Percentiles rank a stretch among this genome's conserved stretches.
These are phyloP conservation scores for Boechera stricta DNA, from an alignment of 345 rosid species.

Conservation along the genomic window DNA sequence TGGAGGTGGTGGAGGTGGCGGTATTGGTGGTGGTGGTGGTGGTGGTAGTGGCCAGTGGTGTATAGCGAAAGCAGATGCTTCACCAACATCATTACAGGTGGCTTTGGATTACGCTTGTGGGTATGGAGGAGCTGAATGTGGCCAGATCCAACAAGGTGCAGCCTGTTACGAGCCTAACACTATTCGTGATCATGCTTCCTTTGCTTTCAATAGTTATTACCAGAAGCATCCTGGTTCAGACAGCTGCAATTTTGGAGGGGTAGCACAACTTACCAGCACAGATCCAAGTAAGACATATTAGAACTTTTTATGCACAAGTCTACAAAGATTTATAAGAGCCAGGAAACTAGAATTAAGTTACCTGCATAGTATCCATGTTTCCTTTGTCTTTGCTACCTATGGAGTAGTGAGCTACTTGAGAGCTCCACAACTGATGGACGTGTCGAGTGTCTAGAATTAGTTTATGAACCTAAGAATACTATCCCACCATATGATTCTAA, in stretches of 20 bases:
- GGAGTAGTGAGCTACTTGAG: constrained; percentile 1
- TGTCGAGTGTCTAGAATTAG: constrained; percentile 11
- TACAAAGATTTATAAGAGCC: constrained; percentile 10
- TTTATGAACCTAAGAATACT: constrained; percentile 12
- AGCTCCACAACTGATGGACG: constrained; percentile 17
- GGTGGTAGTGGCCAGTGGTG: constrained; percentile 68
- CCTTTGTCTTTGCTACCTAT: constrained; percentile 16
- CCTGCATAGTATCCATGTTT: constrained; percentile 12
- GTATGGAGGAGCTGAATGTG: constrained; percentile 93
- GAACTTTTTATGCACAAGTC: background rate
- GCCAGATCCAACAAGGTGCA: constrained; percentile 70
- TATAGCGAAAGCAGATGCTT: constrained; percentile 72
- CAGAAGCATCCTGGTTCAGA: constrained; percentile 89
- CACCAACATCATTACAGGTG: constrained; percentile 84
- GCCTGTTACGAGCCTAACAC: constrained; percentile 82
- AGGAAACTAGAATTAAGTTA: constrained; percentile 12
- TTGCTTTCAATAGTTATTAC: constrained; percentile 92
- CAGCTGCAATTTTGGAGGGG: constrained; percentile 91
- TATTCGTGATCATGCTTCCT: constrained; percentile 82
- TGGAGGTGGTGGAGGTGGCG: constrained; percentile 11
- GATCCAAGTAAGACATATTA: constrained; percentile 82
- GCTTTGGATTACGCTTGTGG: constrained; percentile 98
- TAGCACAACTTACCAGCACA: constrained; percentile 79
- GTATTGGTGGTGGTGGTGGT: constrained; percentile 27
- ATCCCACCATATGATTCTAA: constrained; percentile 23